phyloP scores from a whole-genome alignment of 208 protist species.

The Phytomonas sp. region DNA sequence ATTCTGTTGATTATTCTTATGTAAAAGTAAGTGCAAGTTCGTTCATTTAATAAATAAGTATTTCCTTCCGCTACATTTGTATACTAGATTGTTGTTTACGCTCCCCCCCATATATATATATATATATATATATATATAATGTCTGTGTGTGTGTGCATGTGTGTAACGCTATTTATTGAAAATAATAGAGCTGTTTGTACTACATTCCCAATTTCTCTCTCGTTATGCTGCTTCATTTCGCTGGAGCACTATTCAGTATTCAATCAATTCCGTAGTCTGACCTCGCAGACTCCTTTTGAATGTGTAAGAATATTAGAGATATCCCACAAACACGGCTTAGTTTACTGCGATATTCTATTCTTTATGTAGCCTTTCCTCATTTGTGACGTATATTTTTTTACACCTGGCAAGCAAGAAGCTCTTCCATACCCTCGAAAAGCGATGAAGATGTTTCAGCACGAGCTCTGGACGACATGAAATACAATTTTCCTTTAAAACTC shows the following conservation, averaged over 20 bases:
- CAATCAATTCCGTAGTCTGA: background rate
- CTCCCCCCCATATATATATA: slow-evolving; percentile 4
- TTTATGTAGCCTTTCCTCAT: background rate
- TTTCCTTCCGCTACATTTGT: background rate
- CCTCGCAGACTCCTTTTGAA: background rate
- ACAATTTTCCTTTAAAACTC: background rate
- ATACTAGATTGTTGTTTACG: slow-evolving; percentile 10
- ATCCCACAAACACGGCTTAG: background rate
- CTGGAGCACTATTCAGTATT: background rate
- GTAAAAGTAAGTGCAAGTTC: background rate
- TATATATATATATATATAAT: slow-evolving; percentile 12
- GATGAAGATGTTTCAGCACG: background rate
- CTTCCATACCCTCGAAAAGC: background rate
- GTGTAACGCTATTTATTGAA: slow-evolving; percentile 4
- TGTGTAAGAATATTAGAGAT: background rate
- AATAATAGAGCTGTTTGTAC: background rate
- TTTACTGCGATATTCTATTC: background rate
- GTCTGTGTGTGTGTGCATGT: background rate
- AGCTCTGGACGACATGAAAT: slow-evolving; percentile 3
- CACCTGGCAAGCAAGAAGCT: background rate
- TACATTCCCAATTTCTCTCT: background rate
- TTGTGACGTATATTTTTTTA: background rate
- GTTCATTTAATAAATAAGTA: background rate
- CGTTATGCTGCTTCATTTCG: background rate
- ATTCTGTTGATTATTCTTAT: background rate